Percentiles rank a stretch among this genome's conserved stretches.
Conservation (phyloP, 306 rosid genomes). For the Arachis stenosperma region DNA sequence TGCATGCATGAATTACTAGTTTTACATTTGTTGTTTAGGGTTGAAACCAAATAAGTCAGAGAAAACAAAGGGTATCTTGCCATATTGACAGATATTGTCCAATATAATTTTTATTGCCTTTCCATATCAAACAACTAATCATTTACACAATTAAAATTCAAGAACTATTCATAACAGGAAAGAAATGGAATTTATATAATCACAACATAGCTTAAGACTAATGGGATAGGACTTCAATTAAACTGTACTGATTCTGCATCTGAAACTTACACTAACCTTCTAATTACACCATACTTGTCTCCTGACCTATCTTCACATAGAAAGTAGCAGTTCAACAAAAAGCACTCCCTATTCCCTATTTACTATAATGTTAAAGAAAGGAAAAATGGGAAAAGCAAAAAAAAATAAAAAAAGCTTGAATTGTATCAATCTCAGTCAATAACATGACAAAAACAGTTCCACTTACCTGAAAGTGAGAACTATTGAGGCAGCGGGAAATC, state of each 20-base stretch:
- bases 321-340: conserved; percentile 34
- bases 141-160: conserved; percentile 23
- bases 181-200: neutral
- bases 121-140: conserved; percentile 20
- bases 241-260: conserved; percentile 28
- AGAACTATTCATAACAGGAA: neutral
- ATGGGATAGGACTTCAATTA: neutral
- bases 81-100: neutral
- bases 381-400: neutral
- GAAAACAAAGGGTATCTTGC: neutral
- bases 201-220: neutral
- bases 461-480: conserved; percentile 94
- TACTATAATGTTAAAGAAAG: neutral
- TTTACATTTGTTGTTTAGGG: conserved; percentile 17
- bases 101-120: neutral
- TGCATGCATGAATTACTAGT: neutral
- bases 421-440: conserved; percentile 3
- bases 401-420: conserved; percentile 15
- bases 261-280: neutral
- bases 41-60: conserved; percentile 12
- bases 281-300: neutral
- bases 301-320: conserved; percentile 12
- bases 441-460: conserved; percentile 10
- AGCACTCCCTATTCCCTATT: conserved; percentile 28
- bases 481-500: conserved; percentile 88